These are phyloP conservation scores for Neopestalotiopsis clavispora DNA, from an alignment of 2,329 filamentous ascomycete species.

Conservation along the genomic window DNA sequence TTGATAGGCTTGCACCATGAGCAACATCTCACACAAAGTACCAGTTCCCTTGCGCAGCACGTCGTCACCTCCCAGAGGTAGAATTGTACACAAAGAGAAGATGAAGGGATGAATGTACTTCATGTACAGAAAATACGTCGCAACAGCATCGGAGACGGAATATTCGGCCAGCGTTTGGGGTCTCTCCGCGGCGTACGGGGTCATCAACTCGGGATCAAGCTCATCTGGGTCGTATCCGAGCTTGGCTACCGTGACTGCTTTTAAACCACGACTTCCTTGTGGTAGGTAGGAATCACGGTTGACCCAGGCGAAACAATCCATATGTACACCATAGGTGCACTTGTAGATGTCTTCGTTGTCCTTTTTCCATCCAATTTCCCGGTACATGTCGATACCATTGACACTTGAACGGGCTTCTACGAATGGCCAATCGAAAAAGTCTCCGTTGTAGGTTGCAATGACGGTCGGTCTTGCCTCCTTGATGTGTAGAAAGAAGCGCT, in stretches of 20 bases:
- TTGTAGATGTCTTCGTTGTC: constrained; percentile 96
- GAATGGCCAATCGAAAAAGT: constrained; percentile 99
- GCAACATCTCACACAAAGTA: constrained; percentile 98
- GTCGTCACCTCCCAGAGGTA: constrained; percentile 91
- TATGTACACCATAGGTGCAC: constrained; percentile 93
- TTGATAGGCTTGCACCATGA: constrained; percentile 98
- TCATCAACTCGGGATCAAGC: constrained; percentile 97
- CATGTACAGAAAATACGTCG: constrained; percentile 99
- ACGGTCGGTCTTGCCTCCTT: constrained; percentile 94
- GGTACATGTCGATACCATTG: constrained; percentile 98
- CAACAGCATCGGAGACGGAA: constrained; percentile 97
- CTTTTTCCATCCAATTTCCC: constrained; percentile 95
- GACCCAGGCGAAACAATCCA: constrained; percentile 99
- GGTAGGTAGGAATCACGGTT: constrained; percentile 98
- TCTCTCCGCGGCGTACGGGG: constrained; percentile 84
- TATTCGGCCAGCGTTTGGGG: constrained; percentile 96
- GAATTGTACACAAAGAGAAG: constrained; percentile 96
- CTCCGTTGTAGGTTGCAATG: constrained; percentile 99
- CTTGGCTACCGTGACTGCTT: constrained; percentile 97
- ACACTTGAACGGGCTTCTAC: constrained; percentile 92
- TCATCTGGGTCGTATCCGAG: constrained; percentile 98
- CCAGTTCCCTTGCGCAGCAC: constrained; percentile 94
- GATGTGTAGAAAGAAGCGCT: constrained; percentile 93
- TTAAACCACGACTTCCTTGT: constrained; percentile 94
- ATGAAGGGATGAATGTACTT: constrained; percentile 99